A percentile compares a stretch with the other conserved stretches of the same genome.
Evolutionary conservation across 164 flowering plant genomes (phyloP).

Genomic region (Dillenia turbinata): DNA sequence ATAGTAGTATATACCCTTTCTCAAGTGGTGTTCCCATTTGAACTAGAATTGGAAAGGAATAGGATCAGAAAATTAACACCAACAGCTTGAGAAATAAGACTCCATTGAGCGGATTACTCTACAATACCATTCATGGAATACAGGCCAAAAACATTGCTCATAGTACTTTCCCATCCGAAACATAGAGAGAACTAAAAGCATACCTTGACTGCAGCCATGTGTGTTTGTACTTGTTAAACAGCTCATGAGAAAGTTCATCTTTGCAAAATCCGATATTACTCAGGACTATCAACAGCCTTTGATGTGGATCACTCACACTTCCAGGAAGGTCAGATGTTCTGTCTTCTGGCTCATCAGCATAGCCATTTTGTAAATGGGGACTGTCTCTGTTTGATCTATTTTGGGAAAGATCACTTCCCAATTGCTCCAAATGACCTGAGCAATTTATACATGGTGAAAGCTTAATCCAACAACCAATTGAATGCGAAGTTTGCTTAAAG

Average conservation of each 20-base stretch:
- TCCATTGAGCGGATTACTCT: too few species aligned
- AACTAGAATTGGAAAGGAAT: too few species aligned
- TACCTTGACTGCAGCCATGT: constrained; percentile 83
- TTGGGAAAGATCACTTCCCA: constrained; percentile 59
- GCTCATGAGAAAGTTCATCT: constrained; percentile 78
- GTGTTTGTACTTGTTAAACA: constrained; percentile 76
- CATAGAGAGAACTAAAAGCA: neutral
- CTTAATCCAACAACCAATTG: neutral
- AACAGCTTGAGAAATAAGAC: too few species aligned
- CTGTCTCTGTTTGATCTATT: constrained; percentile 47
- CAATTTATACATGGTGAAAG: constrained; percentile 11
- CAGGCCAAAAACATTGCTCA: too few species aligned
- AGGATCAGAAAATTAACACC: too few species aligned
- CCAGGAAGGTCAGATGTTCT: constrained; percentile 50
- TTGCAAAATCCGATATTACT: constrained; percentile 98
- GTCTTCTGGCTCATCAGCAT: constrained; percentile 37
- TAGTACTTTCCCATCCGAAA: too few species aligned
- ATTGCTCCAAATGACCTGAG: constrained; percentile 79
- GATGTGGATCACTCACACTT: constrained; percentile 61
- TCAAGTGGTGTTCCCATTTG: too few species aligned
- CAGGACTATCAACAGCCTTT: constrained; percentile 68
- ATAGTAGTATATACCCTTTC: too few species aligned
- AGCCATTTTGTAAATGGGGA: constrained; percentile 54
- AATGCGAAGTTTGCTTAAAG: too few species aligned
- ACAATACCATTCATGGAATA: too few species aligned